These are phyloP conservation scores for Solanum aculeatissimum DNA, from an alignment of 305 asterid species.

Conservation along the genomic window DNA sequence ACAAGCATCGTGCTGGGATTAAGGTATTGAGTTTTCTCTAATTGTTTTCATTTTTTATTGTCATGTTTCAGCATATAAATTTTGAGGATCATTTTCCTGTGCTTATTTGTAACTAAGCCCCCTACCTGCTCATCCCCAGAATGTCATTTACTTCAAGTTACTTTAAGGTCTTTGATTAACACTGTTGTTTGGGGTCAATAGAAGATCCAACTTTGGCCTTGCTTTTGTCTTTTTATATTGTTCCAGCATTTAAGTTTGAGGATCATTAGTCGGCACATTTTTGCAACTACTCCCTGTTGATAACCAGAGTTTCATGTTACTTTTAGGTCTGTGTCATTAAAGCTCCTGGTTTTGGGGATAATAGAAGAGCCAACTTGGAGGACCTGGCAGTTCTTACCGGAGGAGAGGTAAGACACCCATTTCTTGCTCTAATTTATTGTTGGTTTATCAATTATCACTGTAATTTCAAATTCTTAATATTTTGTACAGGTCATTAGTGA, in stretches of 20 bases:
- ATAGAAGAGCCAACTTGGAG: constrained; percentile 62
- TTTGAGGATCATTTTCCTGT: neutral
- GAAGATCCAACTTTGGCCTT: constrained; percentile 45
- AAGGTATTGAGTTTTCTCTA: constrained; percentile 27
- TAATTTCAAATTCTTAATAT: constrained; percentile 4
- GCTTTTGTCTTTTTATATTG: neutral
- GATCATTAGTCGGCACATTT: constrained; percentile 3
- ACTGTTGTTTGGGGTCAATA: constrained; percentile 78
- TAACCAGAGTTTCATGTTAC: neutral
- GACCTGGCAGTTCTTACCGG: constrained; percentile 92
- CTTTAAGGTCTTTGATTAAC: constrained; percentile 41
- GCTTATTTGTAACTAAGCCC: neutral
- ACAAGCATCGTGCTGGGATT: constrained; percentile 77
- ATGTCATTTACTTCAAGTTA: neutral
- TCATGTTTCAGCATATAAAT: neutral
- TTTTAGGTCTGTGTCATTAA: constrained; percentile 85
- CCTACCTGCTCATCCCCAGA: neutral
- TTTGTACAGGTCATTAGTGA: constrained; percentile 65
- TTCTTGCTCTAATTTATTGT: neutral
- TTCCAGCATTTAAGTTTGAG: neutral
- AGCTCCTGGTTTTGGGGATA: constrained; percentile 97
- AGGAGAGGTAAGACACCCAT: constrained; percentile 54
- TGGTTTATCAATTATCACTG: neutral
- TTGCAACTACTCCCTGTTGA: neutral
- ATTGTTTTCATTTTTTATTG: neutral